Evolutionary conservation across 2,329 filamentous ascomycete genomes (phyloP).

Genomic region (Pyricularia grisea): DNA sequence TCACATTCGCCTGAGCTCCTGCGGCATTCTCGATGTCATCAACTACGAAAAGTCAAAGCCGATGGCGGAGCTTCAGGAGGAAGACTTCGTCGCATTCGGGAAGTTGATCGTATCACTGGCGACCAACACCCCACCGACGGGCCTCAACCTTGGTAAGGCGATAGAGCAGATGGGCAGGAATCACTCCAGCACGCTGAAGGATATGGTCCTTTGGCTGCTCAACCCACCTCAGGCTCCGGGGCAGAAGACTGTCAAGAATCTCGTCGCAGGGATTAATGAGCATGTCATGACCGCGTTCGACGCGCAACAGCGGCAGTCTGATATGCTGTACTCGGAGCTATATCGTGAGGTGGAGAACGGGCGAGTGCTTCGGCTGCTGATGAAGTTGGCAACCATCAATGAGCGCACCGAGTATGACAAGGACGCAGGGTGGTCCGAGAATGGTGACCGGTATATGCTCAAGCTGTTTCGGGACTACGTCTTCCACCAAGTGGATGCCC

Average conservation of each 20-base stretch:
- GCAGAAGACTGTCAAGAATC: conserved; percentile 28
- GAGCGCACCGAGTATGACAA: conserved; percentile 73
- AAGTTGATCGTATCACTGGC: conserved; percentile 76
- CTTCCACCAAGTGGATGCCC: conserved; percentile 87
- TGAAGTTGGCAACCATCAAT: conserved; percentile 80
- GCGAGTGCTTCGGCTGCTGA: conserved; percentile 66
- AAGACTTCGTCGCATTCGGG: conserved; percentile 80
- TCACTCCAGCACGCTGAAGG: conserved; percentile 71
- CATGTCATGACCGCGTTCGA: conserved; percentile 72
- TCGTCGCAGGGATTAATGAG: conserved; percentile 68
- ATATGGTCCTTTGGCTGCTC: conserved; percentile 75
- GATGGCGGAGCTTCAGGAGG: conserved; percentile 70
- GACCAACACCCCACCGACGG: conserved; percentile 49
- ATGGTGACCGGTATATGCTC: conserved; percentile 82
- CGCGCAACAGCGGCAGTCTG: conserved; percentile 67
- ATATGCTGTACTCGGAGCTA: conserved; percentile 64
- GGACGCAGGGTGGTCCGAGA: conserved; percentile 78
- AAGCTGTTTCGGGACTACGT: conserved; percentile 96
- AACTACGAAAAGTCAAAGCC: conserved; percentile 65
- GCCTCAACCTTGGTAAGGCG: conserved; percentile 49
- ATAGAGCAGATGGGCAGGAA: conserved; percentile 63
- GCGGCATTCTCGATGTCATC: conserved; percentile 81
- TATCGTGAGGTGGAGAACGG: conserved; percentile 83
- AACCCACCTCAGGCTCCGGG: conserved; percentile 40
- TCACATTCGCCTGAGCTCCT: conserved; percentile 78